These are phyloP conservation scores for Boletus vermiculosoides DNA, from an alignment of 768 basidiomycete genomes.

Conservation along the genomic window DNA sequence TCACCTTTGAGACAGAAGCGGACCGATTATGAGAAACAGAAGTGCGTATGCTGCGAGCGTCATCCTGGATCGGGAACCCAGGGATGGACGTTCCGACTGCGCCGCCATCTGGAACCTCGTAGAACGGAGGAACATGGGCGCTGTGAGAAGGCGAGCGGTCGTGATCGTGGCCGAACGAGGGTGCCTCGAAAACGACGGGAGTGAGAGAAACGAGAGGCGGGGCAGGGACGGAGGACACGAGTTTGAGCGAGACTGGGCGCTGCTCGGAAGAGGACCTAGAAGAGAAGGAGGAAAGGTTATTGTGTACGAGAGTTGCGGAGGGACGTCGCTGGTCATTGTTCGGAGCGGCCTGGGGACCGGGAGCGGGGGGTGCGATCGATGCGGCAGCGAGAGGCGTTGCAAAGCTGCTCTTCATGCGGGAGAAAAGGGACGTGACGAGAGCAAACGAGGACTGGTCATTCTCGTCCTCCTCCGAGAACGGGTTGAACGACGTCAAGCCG, in stretches of 20 bases:
- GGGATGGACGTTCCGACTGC: conserved; percentile 78
- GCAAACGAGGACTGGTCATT: conserved; percentile 86
- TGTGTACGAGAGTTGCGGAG: conserved; percentile 45
- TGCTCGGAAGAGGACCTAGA: conserved; percentile 50
- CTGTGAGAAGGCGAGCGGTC: conserved; percentile 58
- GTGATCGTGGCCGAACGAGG: conserved; percentile 64
- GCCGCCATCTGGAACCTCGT: conserved; percentile 54
- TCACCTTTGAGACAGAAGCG: conserved; percentile 87
- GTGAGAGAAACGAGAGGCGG: conserved; percentile 85
- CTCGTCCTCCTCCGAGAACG: conserved; percentile 91
- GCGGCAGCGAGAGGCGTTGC: conserved; percentile 61
- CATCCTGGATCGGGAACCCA: conserved; percentile 90
- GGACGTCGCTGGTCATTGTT: conserved; percentile 59
- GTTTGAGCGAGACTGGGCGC: conserved; percentile 55
- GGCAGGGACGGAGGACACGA: conserved; percentile 55
- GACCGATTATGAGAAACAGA: conserved; percentile 67
- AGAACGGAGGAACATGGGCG: conserved; percentile 48
- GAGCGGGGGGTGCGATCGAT: conserved; percentile 37
- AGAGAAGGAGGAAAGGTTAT: conserved; percentile 46
- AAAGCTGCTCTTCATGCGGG: conserved; percentile 77
- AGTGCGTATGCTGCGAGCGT: conserved; percentile 83
- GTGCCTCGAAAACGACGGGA: conserved; percentile 77
- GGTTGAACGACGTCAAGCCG: conserved; percentile 84
- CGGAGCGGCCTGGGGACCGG: conserved; percentile 30
- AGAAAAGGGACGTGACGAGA: conserved; percentile 76